Evolutionary conservation across 345 rosid species (phyloP).

Genomic region (Conringia planisiliqua): DNA sequence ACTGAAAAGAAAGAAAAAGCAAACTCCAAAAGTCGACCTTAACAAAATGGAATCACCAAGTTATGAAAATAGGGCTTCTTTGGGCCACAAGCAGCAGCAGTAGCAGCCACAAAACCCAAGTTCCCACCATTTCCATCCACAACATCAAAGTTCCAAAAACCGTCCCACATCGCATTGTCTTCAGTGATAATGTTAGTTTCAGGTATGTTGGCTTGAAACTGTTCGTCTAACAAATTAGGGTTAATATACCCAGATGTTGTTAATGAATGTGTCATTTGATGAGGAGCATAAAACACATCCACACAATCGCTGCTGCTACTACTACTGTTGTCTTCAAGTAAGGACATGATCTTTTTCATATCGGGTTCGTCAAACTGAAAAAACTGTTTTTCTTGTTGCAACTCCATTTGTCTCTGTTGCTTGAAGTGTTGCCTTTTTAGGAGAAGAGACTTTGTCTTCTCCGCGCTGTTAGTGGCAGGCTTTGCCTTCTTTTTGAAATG

Average conservation of each 20-base stretch:
- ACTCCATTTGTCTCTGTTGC: constrained; percentile 48
- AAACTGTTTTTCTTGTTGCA: constrained; percentile 37
- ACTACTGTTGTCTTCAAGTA: constrained; percentile 44
- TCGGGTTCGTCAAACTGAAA: constrained; percentile 47
- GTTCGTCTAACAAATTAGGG: constrained; percentile 32
- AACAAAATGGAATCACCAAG: constrained; percentile 49
- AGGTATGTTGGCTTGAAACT: constrained; percentile 16
- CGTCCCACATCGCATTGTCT: constrained; percentile 59
- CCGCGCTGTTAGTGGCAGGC: constrained; percentile 33
- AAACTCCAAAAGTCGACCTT: neutral
- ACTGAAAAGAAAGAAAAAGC: neutral
- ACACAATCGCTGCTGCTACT: neutral
- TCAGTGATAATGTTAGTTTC: constrained; percentile 16
- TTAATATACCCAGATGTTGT: constrained; percentile 6
- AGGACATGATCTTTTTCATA: constrained; percentile 49
- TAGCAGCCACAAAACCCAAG: constrained; percentile 14
- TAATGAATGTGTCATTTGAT: constrained; percentile 34
- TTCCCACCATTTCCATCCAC: constrained; percentile 39
- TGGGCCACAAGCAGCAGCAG: constrained; percentile 22
- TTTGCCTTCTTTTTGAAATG: constrained; percentile 27
- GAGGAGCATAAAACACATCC: constrained; percentile 34
- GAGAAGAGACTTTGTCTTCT: constrained; percentile 44
- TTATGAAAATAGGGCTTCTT: constrained; percentile 38
- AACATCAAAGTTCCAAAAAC: constrained; percentile 56
- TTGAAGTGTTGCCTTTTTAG: constrained; percentile 65